Evolutionary conservation across 108 stramenopile genomes (phyloP).

Genomic region (Aurantiochytrium sp.): DNA sequence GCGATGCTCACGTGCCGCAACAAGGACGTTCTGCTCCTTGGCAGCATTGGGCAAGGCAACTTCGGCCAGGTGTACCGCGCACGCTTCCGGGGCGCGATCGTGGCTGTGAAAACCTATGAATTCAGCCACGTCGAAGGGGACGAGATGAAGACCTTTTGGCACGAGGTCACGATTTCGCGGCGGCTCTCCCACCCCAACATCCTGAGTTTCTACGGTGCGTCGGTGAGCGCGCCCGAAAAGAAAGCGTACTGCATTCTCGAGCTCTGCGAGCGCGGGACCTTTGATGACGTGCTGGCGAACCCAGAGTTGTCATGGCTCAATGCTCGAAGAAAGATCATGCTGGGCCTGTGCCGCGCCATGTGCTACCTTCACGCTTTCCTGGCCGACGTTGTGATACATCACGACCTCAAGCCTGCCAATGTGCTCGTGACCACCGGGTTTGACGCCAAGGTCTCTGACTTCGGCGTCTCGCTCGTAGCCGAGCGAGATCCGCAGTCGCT

Average conservation of each 20-base stretch:
- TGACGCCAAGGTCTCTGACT: conserved; percentile 37
- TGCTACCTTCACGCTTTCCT: conserved; percentile 34
- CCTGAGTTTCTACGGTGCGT: background rate
- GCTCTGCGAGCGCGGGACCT: background rate
- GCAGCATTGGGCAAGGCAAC: background rate
- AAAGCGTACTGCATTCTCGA: background rate
- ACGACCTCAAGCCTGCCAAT: conserved; percentile 36
- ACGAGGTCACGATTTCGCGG: background rate
- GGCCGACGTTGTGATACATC: conserved; percentile 25
- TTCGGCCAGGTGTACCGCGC: background rate
- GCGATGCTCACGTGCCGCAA: background rate
- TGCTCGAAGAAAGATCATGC: background rate
- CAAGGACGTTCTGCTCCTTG: background rate
- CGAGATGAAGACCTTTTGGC: background rate
- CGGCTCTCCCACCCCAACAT: background rate
- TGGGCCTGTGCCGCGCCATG: conserved; percentile 30
- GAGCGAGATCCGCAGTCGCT: too few relatives aligned
- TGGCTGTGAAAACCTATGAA: background rate
- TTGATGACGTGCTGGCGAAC: background rate
- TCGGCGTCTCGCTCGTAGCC: conserved; percentile 26
- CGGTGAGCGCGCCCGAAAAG: background rate
- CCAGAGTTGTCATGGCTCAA: background rate
- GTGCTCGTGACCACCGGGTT: background rate
- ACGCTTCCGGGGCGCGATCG: background rate
- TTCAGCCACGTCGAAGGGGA: background rate